Percentiles rank a stretch among this genome's conserved stretches.
These are phyloP conservation scores for Starmerella etchellsii DNA, from an alignment of 805 yeast species.

Conservation along the genomic window DNA sequence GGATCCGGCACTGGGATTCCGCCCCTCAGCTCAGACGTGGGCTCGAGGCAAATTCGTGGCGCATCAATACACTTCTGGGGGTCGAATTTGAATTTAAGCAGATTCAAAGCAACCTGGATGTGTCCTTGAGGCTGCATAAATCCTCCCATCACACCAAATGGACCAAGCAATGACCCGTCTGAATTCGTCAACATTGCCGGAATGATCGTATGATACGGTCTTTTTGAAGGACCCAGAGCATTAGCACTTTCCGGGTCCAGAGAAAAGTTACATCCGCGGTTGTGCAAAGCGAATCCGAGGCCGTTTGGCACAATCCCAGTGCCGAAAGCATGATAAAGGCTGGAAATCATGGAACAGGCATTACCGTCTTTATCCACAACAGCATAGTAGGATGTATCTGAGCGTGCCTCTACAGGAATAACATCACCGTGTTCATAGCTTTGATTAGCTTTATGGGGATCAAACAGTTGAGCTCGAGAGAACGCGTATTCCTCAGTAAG, in stretches of 20 bases:
- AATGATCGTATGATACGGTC: conserved; percentile 73
- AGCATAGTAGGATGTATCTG: conserved; percentile 62
- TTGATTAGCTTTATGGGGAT: conserved; percentile 30
- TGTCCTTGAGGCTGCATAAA: conserved; percentile 81
- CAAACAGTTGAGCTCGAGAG: conserved; percentile 38
- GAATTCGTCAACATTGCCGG: conserved; percentile 59
- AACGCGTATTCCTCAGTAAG: conserved; percentile 39
- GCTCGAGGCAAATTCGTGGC: conserved; percentile 54
- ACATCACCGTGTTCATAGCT: conserved; percentile 37
- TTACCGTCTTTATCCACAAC: conserved; percentile 58
- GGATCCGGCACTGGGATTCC: conserved; percentile 39
- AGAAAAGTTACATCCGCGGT: conserved; percentile 66
- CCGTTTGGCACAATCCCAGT: conserved; percentile 48
- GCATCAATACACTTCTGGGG: conserved; percentile 68
- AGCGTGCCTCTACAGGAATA: conserved; percentile 31
- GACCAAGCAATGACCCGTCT: conserved; percentile 40
- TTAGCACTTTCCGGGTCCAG: conserved; percentile 45
- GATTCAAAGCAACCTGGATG: conserved; percentile 58
- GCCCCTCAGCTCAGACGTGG: conserved; percentile 44
- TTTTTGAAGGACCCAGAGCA: conserved; percentile 51
- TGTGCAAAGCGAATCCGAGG: conserved; percentile 57
- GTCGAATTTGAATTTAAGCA: conserved; percentile 46
- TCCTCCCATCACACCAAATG: conserved; percentile 80
- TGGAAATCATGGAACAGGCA: conserved; percentile 70
- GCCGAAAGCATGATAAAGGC: conserved; percentile 59